Conservation (phyloP, 1,284 basidiomycete genomes). For the Ganoderma boninense region DNA sequence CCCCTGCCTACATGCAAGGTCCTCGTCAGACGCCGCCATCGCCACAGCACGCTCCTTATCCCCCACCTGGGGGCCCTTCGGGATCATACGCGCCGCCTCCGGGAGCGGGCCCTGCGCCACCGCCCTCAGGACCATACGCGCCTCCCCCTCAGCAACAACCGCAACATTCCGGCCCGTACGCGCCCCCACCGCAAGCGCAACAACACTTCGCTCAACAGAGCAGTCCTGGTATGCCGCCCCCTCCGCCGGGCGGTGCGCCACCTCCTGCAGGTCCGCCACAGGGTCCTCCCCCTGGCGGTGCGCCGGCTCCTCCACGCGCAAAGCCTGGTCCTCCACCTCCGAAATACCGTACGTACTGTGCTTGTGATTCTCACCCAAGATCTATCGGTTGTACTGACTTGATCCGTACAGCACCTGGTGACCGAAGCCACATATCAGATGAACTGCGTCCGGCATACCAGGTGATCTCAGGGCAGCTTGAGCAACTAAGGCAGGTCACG, state of each 20-base stretch:
- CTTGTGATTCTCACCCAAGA: not conserved
- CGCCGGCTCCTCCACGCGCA: slow-evolving; percentile 40
- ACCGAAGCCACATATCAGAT: slow-evolving; percentile 90
- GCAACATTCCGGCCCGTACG: slow-evolving; percentile 25
- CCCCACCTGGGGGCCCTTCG: slow-evolving; percentile 41
- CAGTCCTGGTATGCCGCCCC: slow-evolving; percentile 38
- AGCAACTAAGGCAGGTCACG: slow-evolving; percentile 71
- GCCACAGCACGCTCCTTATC: slow-evolving; percentile 42
- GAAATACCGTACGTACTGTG: slow-evolving; percentile 86
- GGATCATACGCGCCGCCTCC: slow-evolving; percentile 43
- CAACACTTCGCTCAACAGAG: slow-evolving; percentile 35
- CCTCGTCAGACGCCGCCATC: slow-evolving; percentile 40
- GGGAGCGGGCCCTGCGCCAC: slow-evolving; percentile 34
- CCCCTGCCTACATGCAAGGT: slow-evolving; percentile 4
- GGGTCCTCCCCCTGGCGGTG: slow-evolving; percentile 49
- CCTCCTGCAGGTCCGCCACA: slow-evolving; percentile 51
- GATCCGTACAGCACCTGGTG: slow-evolving; percentile 77
- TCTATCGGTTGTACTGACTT: slow-evolving; percentile 10
- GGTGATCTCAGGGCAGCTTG: slow-evolving; percentile 69
- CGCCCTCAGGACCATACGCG: slow-evolving; percentile 28
- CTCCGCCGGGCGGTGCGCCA: slow-evolving; percentile 48
- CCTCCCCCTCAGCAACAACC: slow-evolving; percentile 23
- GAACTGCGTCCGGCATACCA: slow-evolving; percentile 72
- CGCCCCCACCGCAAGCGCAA: slow-evolving; percentile 23
- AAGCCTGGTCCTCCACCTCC: slow-evolving; percentile 63